Base-by-base conservation (phyloP, 2,329 filamentous ascomycete species). In the Claviceps monticola region DNA sequence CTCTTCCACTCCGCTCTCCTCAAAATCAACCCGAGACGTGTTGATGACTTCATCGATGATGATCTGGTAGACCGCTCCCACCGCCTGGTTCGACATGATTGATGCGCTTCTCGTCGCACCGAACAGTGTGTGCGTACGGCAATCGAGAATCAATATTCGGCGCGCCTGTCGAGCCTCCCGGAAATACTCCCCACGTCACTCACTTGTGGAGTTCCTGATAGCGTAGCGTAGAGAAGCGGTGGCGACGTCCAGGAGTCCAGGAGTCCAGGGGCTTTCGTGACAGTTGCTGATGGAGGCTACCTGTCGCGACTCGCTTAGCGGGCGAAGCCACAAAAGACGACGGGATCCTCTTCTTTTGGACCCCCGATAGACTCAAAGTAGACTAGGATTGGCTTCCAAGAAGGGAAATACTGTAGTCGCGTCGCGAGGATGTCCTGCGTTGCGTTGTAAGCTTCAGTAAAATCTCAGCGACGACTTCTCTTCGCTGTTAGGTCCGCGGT, bases 1-100 rank as follows among this genome's bases (percentile, higher is more conserved):
- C 67, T 91, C 85, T 61, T 95, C 88, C 58, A 97, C 85, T 61
- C 93, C 93, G 60, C 85, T 88, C 71, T 98, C 93, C 68, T 98
- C 93, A 66, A 98, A 97, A 70, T 97, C 93, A 64, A 91, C 86
- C 64, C 87, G 80, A 63, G 91, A 96, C 59, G 86, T 85, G 61
- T 91, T 84, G 69, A 97, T 88, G 66, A 98, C 89, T 71, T 93
- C 88, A 56, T 84, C 75, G 64, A 86, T 86, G 67, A 86, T 83
- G 62, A 76, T 73, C 68, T 83, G 75, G 69, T 96, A 98, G 63
- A 97, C 84, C 59, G 73, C 71, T 62, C 93, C 93, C 73, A 82
- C 78, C 16, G 71, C 69, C 46, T 67, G 62, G 66, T 82, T 81
- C 54, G 78, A 81, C 78, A 82, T 81, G 53, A 57, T 72, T 5